A percentile compares a stretch with the other conserved stretches of the same genome.
These are phyloP conservation scores for Morella rubra DNA, from an alignment of 306 rosid genomes.

Conservation along the genomic window DNA sequence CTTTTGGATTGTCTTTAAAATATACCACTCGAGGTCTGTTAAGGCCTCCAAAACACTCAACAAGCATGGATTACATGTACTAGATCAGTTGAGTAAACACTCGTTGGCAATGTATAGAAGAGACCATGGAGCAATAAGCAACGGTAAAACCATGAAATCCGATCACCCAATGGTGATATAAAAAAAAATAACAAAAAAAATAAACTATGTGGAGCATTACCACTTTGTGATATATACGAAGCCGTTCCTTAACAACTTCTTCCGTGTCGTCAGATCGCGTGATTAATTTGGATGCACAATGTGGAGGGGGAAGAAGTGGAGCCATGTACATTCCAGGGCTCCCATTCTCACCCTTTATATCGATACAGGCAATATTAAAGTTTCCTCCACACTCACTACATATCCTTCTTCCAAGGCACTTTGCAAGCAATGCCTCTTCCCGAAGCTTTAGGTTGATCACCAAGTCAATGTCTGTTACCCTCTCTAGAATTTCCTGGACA, in stretches of 20 bases:
- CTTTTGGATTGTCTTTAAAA: background rate
- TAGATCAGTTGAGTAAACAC: background rate
- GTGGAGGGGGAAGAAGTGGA: constrained; percentile 89
- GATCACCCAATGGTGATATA: background rate
- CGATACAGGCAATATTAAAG: constrained; percentile 80
- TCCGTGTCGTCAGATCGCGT: constrained; percentile 87
- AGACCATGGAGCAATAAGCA: background rate
- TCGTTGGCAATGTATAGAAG: background rate
- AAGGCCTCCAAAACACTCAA: background rate
- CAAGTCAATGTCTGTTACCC: constrained; percentile 80
- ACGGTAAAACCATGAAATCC: background rate
- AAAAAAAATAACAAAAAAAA: background rate
- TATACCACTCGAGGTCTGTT: background rate
- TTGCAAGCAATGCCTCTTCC: constrained; percentile 85
- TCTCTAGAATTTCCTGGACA: constrained; percentile 84
- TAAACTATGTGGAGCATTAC: constrained; percentile 33
- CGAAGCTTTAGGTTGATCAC: constrained; percentile 87
- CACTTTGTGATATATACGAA: constrained; percentile 73
- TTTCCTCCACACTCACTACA: constrained; percentile 83
- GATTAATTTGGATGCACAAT: constrained; percentile 77
- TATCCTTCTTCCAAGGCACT: constrained; percentile 90
- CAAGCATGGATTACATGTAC: background rate
- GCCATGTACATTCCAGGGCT: constrained; percentile 72
- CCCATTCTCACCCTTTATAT: constrained; percentile 70
- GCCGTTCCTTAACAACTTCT: constrained; percentile 75